These are phyloP conservation scores for Hemisphaericaspora xylofermentans DNA, from an alignment of 1,139 yeast genomes.

Conservation along the genomic window DNA sequence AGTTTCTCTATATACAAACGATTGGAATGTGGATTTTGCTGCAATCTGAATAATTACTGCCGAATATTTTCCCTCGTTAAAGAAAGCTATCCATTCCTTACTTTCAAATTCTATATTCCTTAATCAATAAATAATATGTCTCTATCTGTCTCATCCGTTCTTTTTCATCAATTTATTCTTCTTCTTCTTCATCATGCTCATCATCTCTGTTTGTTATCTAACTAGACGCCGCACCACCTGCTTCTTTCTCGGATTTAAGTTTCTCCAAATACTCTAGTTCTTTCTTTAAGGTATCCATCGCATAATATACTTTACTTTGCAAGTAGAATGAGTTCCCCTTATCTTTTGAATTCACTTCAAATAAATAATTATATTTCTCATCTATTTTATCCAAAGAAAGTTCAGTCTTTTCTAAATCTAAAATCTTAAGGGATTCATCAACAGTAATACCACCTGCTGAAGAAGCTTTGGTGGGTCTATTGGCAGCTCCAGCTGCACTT, in stretches of 20 bases:
- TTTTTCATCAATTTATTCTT: too few relatives aligned
- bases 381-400: slow-evolving; percentile 61
- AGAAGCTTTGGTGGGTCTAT: slow-evolving; percentile 48
- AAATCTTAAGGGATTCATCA: slow-evolving; percentile 89
- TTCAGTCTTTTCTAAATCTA: slow-evolving; percentile 68
- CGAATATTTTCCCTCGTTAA: too few relatives aligned
- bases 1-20: slow-evolving; percentile 1
- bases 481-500: slow-evolving; percentile 58
- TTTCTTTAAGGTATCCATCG: slow-evolving; percentile 48
- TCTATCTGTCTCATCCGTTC: too few relatives aligned
- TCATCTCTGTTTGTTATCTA: too few relatives aligned
- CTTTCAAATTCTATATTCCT: too few relatives aligned
- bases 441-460: slow-evolving; percentile 75
- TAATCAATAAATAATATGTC: too few relatives aligned
- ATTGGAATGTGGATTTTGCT: too few relatives aligned
- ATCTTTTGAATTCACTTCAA: slow-evolving; percentile 86
- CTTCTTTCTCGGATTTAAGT: slow-evolving; percentile 23
- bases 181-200: too few relatives aligned
- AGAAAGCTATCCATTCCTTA: too few relatives aligned
- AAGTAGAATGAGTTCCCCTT: slow-evolving; percentile 92
- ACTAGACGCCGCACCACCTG: slow-evolving; percentile 10
- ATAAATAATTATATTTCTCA: slow-evolving; percentile 76
- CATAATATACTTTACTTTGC: slow-evolving; percentile 86
- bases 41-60: too few relatives aligned
- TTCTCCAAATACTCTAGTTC: slow-evolving; percentile 47